A percentile compares a stretch with the other conserved stretches of the same genome.
phyloP scores from a whole-genome alignment of 1,284 basidiomycete species.

The Wallemia hederae region DNA sequence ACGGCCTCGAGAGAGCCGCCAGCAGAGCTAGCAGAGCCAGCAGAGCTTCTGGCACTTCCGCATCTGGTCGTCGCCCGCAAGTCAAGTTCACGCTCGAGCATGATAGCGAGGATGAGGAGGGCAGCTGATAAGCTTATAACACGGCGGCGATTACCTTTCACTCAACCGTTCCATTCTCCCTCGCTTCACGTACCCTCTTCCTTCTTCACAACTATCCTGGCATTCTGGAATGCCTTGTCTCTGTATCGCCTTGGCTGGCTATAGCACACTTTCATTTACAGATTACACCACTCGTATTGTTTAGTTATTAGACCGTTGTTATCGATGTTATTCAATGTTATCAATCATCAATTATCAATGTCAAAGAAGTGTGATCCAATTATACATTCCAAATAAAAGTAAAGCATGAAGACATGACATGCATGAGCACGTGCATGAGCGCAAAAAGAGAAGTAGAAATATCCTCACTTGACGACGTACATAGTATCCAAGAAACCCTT shows the following conservation, averaged over 20 bases:
- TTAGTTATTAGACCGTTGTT: neutral
- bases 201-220: too few species aligned
- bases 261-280: too few species aligned
- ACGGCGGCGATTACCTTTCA: too few species aligned
- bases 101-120: neutral
- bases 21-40: neutral
- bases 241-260: too few species aligned
- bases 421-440: conserved; percentile 7
- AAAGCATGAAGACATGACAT: conserved; percentile 2
- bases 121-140: too few species aligned
- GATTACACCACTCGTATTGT: too few species aligned
- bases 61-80: neutral
- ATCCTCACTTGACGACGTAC: conserved; percentile 2
- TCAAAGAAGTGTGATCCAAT: neutral
- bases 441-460: neutral
- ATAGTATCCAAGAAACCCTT: conserved; percentile 16
- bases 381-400: neutral
- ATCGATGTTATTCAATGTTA: neutral
- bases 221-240: too few species aligned
- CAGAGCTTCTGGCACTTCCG: neutral
- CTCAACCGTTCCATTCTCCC: too few species aligned
- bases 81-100: neutral
- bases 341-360: neutral
- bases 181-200: too few species aligned
- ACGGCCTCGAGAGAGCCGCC: neutral